Conservation (phyloP, 106 monocot species). For the Dendrobium chrysotoxum region DNA sequence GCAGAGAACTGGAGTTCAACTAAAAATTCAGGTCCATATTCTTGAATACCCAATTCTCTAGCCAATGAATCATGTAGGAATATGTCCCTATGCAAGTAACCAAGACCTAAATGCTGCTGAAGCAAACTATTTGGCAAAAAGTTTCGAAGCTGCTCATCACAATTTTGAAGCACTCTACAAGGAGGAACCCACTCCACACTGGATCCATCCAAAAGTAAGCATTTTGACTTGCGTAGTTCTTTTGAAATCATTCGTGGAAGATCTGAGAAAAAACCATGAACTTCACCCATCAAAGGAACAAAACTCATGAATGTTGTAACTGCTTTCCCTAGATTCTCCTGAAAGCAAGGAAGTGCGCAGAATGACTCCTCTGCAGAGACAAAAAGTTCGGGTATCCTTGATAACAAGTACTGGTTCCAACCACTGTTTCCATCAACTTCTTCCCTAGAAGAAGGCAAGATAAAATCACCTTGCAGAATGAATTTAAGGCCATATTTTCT, state of each 20-base stretch:
- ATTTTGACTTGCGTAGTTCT: slow-evolving; percentile 42
- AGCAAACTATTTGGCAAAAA: slow-evolving; percentile 42
- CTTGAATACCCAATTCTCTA: slow-evolving; percentile 49
- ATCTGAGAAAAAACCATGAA: slow-evolving; percentile 59
- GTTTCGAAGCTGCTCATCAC: slow-evolving; percentile 33
- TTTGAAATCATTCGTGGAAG: slow-evolving; percentile 56
- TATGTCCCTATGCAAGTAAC: slow-evolving; percentile 44
- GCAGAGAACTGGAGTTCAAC: slow-evolving; percentile 29
- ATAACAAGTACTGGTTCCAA: slow-evolving; percentile 67
- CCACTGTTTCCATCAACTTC: slow-evolving; percentile 67
- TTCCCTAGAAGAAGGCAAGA: slow-evolving; percentile 68
- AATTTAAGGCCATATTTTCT: slow-evolving; percentile 65
- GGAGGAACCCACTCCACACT: slow-evolving; percentile 48
- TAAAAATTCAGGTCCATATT: slow-evolving; percentile 49
- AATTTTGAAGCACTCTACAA: slow-evolving; percentile 42
- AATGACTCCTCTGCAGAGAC: slow-evolving; percentile 43
- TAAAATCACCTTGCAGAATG: slow-evolving; percentile 65
- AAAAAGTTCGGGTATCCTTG: slow-evolving; percentile 52
- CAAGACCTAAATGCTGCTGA: slow-evolving; percentile 46
- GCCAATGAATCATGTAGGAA: slow-evolving; percentile 40
- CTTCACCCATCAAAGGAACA: slow-evolving; percentile 54
- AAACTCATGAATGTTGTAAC: slow-evolving; percentile 56
- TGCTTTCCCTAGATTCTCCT: slow-evolving; percentile 37
- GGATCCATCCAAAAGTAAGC: slow-evolving; percentile 41
- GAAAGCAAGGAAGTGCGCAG: slow-evolving; percentile 46